Conservation (phyloP, 306 rosid species). For the Notholithocarpus densiflorus region DNA sequence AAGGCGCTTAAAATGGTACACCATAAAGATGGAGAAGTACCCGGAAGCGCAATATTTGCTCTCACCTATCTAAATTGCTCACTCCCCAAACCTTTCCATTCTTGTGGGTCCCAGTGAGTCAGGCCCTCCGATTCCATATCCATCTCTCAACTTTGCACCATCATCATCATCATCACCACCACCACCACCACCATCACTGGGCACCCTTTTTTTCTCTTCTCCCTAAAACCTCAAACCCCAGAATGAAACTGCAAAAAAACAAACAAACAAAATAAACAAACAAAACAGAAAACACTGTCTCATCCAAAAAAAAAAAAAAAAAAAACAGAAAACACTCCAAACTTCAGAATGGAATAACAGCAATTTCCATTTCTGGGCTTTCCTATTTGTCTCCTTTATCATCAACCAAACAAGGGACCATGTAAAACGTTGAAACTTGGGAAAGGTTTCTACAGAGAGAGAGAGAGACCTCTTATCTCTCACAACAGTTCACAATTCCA, state of each 20-base stretch:
- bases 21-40: constrained; percentile 9
- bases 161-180: neutral
- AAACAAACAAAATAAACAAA: no score
- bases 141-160: neutral
- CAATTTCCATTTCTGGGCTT: neutral
- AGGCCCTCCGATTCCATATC: neutral
- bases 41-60: neutral
- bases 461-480: neutral
- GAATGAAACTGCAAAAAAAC: no score
- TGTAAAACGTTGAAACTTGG: no score
- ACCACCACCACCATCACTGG: neutral
- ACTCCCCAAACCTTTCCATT: neutral
- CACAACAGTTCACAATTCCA: no score
- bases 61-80: constrained; percentile 1
- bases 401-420: neutral
- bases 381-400: neutral
- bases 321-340: neutral
- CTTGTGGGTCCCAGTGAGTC: neutral
- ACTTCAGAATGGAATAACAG: neutral
- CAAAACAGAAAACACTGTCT: neutral
- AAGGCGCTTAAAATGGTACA: constrained; percentile 18
- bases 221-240: no score
- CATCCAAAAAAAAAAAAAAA: neutral
- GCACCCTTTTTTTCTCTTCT: neutral
- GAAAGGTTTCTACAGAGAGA: no score